Percentiles rank a stretch among this genome's conserved stretches.
Evolutionary conservation across 176 grass and related monocot genomes (phyloP).

Genomic region (Guadua angustifolia): DNA sequence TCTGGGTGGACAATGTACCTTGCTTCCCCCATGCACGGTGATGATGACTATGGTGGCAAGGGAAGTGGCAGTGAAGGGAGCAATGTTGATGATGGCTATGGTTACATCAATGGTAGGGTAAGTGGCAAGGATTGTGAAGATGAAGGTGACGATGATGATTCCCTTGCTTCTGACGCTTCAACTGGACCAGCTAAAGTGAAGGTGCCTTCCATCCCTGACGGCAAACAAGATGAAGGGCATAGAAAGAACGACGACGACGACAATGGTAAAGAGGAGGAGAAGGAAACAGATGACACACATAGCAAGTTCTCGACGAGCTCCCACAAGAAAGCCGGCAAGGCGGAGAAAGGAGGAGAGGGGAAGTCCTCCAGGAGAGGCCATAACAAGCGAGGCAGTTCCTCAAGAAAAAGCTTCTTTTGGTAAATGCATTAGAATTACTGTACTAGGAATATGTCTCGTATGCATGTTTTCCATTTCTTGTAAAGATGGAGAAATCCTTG

Average conservation of each 20-base stretch:
- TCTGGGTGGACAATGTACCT: conserved; percentile 97
- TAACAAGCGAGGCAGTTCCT: conserved; percentile 53
- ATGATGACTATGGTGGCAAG: conserved; percentile 42
- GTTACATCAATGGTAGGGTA: conserved; percentile 37
- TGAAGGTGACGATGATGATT: conserved; percentile 63
- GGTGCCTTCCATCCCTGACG: conserved; percentile 25
- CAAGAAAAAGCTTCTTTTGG: conserved; percentile 64
- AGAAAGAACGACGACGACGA: neutral
- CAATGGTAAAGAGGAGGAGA: neutral
- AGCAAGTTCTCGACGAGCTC: conserved; percentile 39
- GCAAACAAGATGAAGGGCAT: neutral
- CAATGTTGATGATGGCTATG: conserved; percentile 55
- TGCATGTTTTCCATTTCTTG: conserved; percentile 27
- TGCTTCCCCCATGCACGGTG: conserved; percentile 67
- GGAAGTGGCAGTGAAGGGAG: conserved; percentile 48
- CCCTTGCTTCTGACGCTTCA: conserved; percentile 84
- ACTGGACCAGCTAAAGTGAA: conserved; percentile 63
- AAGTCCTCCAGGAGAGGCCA: conserved; percentile 50
- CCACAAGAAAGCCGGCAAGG: conserved; percentile 55
- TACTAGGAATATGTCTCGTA: conserved; percentile 25
- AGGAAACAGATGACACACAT: conserved; percentile 5
- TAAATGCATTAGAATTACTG: conserved; percentile 49
- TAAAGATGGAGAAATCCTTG: conserved; percentile 40
- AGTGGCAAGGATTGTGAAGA: conserved; percentile 39
- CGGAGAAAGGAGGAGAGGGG: conserved; percentile 52